Conservation (phyloP, 2,329 filamentous ascomycete genomes). For the Colletotrichum kahawae region DNA sequence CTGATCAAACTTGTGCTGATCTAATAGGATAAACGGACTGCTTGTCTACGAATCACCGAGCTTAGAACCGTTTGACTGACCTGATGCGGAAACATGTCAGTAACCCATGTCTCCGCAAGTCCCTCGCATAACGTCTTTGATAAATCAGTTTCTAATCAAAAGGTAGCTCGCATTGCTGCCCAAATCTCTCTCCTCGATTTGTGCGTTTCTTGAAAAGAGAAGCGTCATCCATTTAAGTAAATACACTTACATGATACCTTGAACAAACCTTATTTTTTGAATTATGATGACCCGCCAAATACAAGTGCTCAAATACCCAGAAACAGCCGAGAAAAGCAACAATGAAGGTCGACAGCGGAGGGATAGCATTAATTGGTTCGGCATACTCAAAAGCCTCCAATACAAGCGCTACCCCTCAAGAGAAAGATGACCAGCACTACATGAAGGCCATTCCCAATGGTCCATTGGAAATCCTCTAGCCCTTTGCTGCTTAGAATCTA, state of each 20-base stretch:
- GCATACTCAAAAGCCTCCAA: no score
- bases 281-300: not conserved
- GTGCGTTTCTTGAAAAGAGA: not conserved
- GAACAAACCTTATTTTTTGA: accelerated
- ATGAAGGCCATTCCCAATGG: no score
- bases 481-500: accelerated
- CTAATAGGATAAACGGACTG: no score
- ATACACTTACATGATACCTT: not conserved
- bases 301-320: not conserved
- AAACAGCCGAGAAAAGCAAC: not conserved
- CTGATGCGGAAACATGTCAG: not conserved
- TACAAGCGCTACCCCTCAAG: not conserved
- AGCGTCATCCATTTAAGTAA: not conserved
- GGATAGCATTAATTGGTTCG: no score
- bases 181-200: no score
- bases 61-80: not conserved
- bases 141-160: not conserved
- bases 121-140: accelerated
- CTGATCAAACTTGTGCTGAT: not conserved
- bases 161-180: not conserved
- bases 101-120: not conserved
- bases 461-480: no score
- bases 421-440: not conserved
- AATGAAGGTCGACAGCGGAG: not conserved
- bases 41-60: not conserved